Evolutionary conservation across 1,284 basidiomycete species (phyloP).

Genomic region (Irpex lacteus): DNA sequence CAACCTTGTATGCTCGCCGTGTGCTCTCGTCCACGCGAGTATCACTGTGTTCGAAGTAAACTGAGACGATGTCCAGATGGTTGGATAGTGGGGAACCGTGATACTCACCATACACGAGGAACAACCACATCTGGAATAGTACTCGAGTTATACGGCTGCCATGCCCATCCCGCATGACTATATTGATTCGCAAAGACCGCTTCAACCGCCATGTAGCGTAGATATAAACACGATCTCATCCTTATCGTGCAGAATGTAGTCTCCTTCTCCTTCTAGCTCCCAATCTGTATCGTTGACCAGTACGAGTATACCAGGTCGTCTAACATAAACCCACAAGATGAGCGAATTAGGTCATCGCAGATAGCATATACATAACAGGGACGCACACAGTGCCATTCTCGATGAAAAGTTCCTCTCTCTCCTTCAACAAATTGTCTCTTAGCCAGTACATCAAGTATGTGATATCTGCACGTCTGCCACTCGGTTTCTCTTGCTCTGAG

Average conservation of each 20-base stretch:
- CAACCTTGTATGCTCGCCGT: too few relatives aligned
- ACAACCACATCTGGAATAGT: too few relatives aligned
- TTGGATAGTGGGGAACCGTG: too few relatives aligned
- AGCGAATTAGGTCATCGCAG: too few relatives aligned
- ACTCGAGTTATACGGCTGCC: too few relatives aligned
- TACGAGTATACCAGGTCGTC: constrained; percentile 94
- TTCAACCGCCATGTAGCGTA: constrained; percentile 84
- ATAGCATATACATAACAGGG: too few relatives aligned
- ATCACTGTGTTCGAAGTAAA: too few relatives aligned
- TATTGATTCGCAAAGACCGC: too few relatives aligned
- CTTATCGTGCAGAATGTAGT: constrained; percentile 75
- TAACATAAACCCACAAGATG: constrained; percentile 29
- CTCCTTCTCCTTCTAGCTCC: constrained; percentile 95
- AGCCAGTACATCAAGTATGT: constrained; percentile 80
- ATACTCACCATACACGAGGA: too few relatives aligned
- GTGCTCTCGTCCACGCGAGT: too few relatives aligned
- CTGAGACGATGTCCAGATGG: too few relatives aligned
- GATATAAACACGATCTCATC: constrained; percentile 97
- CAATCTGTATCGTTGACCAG: constrained; percentile 97
- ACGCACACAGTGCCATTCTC: constrained; percentile 84
- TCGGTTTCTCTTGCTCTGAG: constrained; percentile 19
- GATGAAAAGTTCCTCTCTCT: constrained; percentile 87
- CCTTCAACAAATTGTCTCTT: constrained; percentile 75
- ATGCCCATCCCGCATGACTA: too few relatives aligned
- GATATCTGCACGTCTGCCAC: constrained; percentile 59